phyloP scores from a whole-genome alignment of 2,329 filamentous ascomycete genomes.

The Colletotrichum cuscutae region DNA sequence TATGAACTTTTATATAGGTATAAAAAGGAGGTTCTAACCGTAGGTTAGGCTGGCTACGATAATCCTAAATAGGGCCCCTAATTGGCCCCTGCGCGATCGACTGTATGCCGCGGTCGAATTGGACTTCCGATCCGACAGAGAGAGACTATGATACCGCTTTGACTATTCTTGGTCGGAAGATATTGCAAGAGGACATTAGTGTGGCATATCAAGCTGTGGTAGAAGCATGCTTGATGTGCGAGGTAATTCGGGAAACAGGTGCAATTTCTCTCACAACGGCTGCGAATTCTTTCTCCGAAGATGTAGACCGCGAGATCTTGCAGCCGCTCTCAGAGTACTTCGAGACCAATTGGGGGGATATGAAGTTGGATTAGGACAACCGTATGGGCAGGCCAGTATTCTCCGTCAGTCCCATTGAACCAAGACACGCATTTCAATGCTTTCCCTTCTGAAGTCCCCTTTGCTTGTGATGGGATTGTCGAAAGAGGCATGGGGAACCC shows the following conservation, averaged over 20 bases:
- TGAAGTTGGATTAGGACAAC: neutral
- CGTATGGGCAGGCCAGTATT: neutral
- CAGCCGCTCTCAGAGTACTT: conserved; percentile 15
- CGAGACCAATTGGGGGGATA: neutral
- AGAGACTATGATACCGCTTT: conserved; percentile 4
- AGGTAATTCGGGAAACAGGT: neutral
- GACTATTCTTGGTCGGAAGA: neutral
- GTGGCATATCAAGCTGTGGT: conserved; percentile 5
- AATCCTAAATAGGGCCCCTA: too few relatives aligned
- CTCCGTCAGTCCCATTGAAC: neutral
- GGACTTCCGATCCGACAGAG: too few relatives aligned
- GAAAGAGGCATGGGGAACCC: conserved; percentile 17
- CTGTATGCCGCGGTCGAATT: too few relatives aligned
- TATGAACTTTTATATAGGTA: too few relatives aligned
- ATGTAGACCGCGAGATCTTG: conserved; percentile 1
- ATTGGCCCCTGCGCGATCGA: too few relatives aligned
- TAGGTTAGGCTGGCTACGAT: too few relatives aligned
- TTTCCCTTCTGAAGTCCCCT: conserved; percentile 7
- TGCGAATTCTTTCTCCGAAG: conserved; percentile 3
- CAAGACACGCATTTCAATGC: conserved; percentile 18
- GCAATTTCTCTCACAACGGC: neutral
- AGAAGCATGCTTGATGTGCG: conserved; percentile 13
- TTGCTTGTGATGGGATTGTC: conserved; percentile 6
- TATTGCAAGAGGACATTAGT: neutral
- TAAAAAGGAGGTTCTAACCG: too few relatives aligned